Evolutionary conservation across 495 filamentous ascomycete species (phyloP), one percentile per base, ranked within the genome.

Genomic region (Trichoderma erinaceum): DNA sequence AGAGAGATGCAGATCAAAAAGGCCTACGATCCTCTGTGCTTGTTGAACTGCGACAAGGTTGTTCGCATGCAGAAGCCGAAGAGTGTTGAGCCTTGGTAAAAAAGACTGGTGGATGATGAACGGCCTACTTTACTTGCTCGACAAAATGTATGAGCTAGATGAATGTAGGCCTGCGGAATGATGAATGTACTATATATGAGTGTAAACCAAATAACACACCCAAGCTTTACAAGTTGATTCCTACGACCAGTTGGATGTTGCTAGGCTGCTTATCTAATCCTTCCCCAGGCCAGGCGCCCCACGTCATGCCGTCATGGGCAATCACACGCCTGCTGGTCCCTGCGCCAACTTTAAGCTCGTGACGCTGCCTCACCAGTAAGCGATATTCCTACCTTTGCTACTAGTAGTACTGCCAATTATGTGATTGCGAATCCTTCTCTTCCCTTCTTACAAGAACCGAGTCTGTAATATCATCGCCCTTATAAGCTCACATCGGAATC

Each of bases 11-110:
- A 82, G 81, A 75, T 89, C 69, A 93, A 93, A 78, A 75, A 84
- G 72, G 87, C 91, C 0, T 89, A 90, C 66, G 91, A 93, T 74
- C 90, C 90, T 1, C 81, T 90, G 43, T 91, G 88, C 75, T 77
- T 94, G 44, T 79, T 94, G 43, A 94, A 94, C 73, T 89, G 86
- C 71, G 91, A 94, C 76, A 94, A 94, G 81, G 84, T 94, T 65
- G 82, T 94, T 15, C 81, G 91, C 46, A 77, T 86, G 44, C 78
- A 88, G 72, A 82, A 79, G 66, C 80, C 82, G n/a, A 79, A 76
- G 69, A 68, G 75, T 0, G 83, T 83, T 18, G 83, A 38, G 35
- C 3, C 5, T 86, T 27, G 46, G 77, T 11, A 78, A 81, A 72
- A 85, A 66, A 25, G 56, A 38, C 35, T 6, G 35, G 5, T 38